A percentile compares a stretch with the other conserved stretches of the same genome.
These are phyloP conservation scores for Aspergillus diversus DNA, from an alignment of 495 filamentous ascomycete genomes.

Conservation along the genomic window DNA sequence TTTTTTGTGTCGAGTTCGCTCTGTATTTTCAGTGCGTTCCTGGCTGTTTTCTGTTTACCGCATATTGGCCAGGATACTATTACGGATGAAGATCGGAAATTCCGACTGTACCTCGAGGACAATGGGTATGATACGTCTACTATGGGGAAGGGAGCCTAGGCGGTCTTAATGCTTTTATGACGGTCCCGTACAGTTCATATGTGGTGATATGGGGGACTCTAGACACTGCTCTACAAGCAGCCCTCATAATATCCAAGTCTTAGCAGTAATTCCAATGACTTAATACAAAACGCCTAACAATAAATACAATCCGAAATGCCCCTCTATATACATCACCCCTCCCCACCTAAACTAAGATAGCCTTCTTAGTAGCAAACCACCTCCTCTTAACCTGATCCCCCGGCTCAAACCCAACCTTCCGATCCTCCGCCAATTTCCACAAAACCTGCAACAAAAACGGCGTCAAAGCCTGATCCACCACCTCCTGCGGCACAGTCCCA, in stretches of 20 bases:
- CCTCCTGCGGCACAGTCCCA: not conserved
- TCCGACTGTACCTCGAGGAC: conserved; percentile 66
- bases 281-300: too few relatives aligned
- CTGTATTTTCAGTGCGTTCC: conserved; percentile 63
- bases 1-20: conserved; percentile 73
- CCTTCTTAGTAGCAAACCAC: conserved; percentile 2
- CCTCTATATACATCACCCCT: too few relatives aligned
- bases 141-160: too few relatives aligned
- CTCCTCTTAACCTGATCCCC: not conserved
- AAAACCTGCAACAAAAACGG: conserved; percentile 7
- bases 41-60: conserved; percentile 63
- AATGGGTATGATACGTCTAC: conserved; percentile 73
- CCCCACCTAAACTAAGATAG: not conserved
- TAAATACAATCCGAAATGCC: too few relatives aligned
- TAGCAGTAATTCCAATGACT: too few relatives aligned
- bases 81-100: conserved; percentile 67
- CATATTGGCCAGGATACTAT: conserved; percentile 74
- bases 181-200: too few relatives aligned
- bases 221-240: too few relatives aligned
- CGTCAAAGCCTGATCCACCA: not conserved
- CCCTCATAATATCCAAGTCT: too few relatives aligned
- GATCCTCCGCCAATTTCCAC: conserved; percentile 10
- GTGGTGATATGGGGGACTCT: too few relatives aligned
- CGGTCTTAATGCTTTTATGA: too few relatives aligned
- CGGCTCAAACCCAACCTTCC: conserved; percentile 5